Base-by-base conservation (phyloP, 2,329 filamentous ascomycete genomes). In the Microsporum ferrugineum region DNA sequence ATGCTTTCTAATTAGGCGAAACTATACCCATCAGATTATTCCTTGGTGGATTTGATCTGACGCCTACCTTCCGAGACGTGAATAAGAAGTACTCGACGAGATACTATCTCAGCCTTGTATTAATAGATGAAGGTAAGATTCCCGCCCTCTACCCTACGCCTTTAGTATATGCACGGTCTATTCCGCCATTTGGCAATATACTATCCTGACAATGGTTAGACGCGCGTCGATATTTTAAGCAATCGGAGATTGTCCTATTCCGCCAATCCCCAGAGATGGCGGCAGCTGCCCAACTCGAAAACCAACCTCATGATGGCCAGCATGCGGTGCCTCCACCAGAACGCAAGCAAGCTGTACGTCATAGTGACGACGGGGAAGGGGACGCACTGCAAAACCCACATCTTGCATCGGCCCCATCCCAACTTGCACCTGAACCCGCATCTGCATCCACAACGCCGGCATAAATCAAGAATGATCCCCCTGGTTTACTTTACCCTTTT, bases 31-130 rank as follows among this genome's bases (percentile, higher is more conserved):
- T 99, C 71, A 84, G 94, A 68, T 81, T 99, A 60, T 99, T 99
- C 84, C 84, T 99, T 7, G 94, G 94, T 63, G 94, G 94, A 59
- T 99, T 99, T 73, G 95, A 99, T 75, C 78, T 99, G 65, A 99
- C 94, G 3, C 94, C 94, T 14, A 99, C 94, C 10, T 99, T 99
- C 83, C 88, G 94, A 64, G 94, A 99, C 74, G 95, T 99, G 68
- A 99, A 99, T 83, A 99, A 99, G 82, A 99, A 99, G 78, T 99
- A 96, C 76, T 97, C 92, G 31, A 97, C 92, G 41, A 83, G 94
- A 70, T 99, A 99, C 78, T 99, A 99, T 77, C 83, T 99, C 65
- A 96, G 91, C 72, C 78, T 99, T 64, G 94, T 99, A 27, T 82
- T 96, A 67, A 96, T 96, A 67, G 91, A 96, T 71, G 91, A 96